A percentile compares a stretch with the other conserved stretches of the same genome.
These are phyloP conservation scores for Hymenoscyphus repandus DNA, from an alignment of 2,329 filamentous ascomycete genomes.

Conservation along the genomic window DNA sequence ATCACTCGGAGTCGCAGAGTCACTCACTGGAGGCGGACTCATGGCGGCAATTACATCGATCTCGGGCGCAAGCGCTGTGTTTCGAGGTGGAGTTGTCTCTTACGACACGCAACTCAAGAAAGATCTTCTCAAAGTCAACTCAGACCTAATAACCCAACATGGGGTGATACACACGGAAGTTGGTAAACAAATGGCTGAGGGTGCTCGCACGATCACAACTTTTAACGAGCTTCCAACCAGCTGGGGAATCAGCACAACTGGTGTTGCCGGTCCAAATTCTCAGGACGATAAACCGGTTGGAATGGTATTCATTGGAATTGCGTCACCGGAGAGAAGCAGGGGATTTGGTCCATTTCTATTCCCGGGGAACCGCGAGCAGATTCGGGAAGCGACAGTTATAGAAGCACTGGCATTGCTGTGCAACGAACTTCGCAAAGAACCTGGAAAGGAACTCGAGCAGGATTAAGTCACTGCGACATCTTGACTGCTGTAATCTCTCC, in stretches of 20 bases:
- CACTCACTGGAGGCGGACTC: constrained; percentile 1
- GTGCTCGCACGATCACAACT: neutral
- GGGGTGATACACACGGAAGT: constrained; percentile 5
- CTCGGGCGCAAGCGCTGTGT: neutral
- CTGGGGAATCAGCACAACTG: constrained; percentile 3
- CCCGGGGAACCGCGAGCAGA: constrained; percentile 1
- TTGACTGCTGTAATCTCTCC: too few species aligned
- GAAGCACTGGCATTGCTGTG: constrained; percentile 2
- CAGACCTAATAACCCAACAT: neutral
- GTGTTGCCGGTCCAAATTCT: constrained; percentile 1
- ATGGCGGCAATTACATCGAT: constrained; percentile 3
- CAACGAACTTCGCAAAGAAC: neutral
- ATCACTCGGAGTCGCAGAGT: constrained; percentile 2
- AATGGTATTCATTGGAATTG: constrained; percentile 6
- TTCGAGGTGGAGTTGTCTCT: constrained; percentile 5
- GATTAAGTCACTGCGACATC: too few species aligned
- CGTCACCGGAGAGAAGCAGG: neutral
- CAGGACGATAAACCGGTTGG: constrained; percentile 1
- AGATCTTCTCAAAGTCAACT: neutral
- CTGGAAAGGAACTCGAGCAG: neutral
- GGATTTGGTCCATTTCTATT: constrained; percentile 1
- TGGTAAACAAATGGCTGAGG: constrained; percentile 3
- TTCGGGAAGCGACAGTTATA: neutral
- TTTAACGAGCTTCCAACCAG: constrained; percentile 1
- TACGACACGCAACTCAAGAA: constrained; percentile 4